phyloP scores from a whole-genome alignment of 1,284 basidiomycete species.

The Chiua sp. region DNA sequence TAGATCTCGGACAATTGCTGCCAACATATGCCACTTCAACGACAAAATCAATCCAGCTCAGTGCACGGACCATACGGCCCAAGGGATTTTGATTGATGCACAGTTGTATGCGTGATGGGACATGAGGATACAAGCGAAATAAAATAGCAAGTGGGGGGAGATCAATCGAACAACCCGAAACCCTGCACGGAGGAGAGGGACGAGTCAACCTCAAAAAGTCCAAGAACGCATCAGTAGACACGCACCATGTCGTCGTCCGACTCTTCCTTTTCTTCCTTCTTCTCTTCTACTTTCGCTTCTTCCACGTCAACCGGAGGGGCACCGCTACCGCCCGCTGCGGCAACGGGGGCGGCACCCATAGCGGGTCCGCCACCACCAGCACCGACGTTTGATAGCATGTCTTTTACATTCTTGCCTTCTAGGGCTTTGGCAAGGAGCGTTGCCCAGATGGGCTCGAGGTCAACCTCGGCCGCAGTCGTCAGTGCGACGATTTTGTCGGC shows the following conservation, averaged over 20 bases:
- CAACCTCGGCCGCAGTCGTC: slow-evolving; percentile 83
- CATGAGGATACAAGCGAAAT: slow-evolving; percentile 27
- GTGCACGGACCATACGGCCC: slow-evolving; percentile 19
- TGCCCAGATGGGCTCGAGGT: slow-evolving; percentile 98
- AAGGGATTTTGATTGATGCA: slow-evolving; percentile 29
- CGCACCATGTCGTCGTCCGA: slow-evolving; percentile 94
- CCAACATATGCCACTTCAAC: too few species aligned
- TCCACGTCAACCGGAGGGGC: slow-evolving; percentile 66
- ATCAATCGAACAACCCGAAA: slow-evolving; percentile 86
- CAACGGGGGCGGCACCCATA: slow-evolving; percentile 60
- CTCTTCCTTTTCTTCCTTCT: slow-evolving; percentile 90
- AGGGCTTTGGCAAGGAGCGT: slow-evolving; percentile 96
- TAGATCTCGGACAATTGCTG: too few species aligned
- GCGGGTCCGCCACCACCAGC: slow-evolving; percentile 83
- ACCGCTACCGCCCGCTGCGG: slow-evolving; percentile 62
- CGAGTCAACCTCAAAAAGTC: neutral
- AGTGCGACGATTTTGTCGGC: slow-evolving; percentile 91
- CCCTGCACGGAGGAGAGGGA: slow-evolving; percentile 38
- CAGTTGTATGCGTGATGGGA: slow-evolving; percentile 16
- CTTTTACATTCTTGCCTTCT: slow-evolving; percentile 98
- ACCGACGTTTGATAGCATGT: slow-evolving; percentile 91
- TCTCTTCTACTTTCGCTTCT: slow-evolving; percentile 72
- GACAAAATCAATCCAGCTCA: neutral
- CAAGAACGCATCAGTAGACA: slow-evolving; percentile 11
- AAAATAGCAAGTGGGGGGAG: slow-evolving; percentile 26